A percentile compares a stretch with the other conserved stretches of the same genome.
Evolutionary conservation across 2,329 filamentous ascomycete species (phyloP).

Genomic region (Lachnellula cervina): DNA sequence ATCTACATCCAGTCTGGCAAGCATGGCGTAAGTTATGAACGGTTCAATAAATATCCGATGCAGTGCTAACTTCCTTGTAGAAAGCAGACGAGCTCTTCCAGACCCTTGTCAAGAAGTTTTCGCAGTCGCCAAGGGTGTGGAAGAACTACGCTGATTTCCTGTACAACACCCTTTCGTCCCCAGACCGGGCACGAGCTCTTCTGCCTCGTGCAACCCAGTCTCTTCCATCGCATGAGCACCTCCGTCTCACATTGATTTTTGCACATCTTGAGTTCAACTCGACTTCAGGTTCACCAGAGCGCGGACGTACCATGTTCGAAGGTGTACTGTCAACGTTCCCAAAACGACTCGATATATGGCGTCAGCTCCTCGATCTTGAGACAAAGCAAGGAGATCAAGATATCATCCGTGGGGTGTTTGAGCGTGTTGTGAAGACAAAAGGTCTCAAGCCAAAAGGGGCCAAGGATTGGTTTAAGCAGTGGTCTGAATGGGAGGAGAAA

Average conservation of each 20-base stretch:
- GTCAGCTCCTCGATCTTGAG: slow-evolving; percentile 85
- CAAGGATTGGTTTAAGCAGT: slow-evolving; percentile 84
- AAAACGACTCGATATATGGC: slow-evolving; percentile 90
- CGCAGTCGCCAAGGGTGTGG: slow-evolving; percentile 76
- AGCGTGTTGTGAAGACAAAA: slow-evolving; percentile 66
- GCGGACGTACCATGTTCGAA: slow-evolving; percentile 91
- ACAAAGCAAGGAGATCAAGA: slow-evolving; percentile 53
- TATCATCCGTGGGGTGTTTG: slow-evolving; percentile 71
- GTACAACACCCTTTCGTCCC: slow-evolving; percentile 64
- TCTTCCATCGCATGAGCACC: slow-evolving; percentile 60
- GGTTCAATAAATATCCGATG: background rate
- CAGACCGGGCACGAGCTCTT: slow-evolving; percentile 71
- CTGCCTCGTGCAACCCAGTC: slow-evolving; percentile 81
- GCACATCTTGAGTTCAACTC: slow-evolving; percentile 89
- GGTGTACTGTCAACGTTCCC: slow-evolving; percentile 77
- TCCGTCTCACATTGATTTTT: slow-evolving; percentile 79
- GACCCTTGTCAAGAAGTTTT: slow-evolving; percentile 80
- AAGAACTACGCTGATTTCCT: slow-evolving; percentile 93
- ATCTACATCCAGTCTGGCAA: slow-evolving; percentile 94
- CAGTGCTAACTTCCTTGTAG: slow-evolving; percentile 42
- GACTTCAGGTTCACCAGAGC: slow-evolving; percentile 75
- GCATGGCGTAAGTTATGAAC: slow-evolving; percentile 59
- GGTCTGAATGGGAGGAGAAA: slow-evolving; percentile 82
- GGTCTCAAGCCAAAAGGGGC: slow-evolving; percentile 77
- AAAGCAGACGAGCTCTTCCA: slow-evolving; percentile 88